phyloP scores from a whole-genome alignment of 176 grass and related monocot genomes.

The Oryza glumipatula region DNA sequence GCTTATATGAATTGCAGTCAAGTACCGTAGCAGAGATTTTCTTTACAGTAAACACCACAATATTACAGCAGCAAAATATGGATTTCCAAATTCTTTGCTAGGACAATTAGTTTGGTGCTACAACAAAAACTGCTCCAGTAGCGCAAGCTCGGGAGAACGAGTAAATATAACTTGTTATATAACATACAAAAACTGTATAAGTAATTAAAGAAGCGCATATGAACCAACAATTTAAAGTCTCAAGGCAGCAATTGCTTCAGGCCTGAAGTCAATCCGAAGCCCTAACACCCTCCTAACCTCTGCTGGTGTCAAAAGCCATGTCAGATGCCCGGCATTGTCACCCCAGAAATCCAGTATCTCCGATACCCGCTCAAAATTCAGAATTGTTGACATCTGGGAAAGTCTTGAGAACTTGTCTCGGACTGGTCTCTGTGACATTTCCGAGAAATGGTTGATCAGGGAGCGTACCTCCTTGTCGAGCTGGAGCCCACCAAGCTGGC shows the following conservation, averaged over 20 bases:
- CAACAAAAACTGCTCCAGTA: neutral
- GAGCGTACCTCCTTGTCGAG: conserved; percentile 86
- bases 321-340: conserved; percentile 92
- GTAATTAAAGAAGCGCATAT: conserved; percentile 23
- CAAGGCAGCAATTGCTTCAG: conserved; percentile 92
- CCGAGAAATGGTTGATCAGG: conserved; percentile 93
- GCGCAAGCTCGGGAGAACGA: too few relatives aligned
- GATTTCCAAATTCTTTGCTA: neutral
- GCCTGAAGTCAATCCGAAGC: conserved; percentile 83
- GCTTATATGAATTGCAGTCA: neutral
- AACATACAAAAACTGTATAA: conserved; percentile 37
- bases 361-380: conserved; percentile 89
- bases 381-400: conserved; percentile 90
- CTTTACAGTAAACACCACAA: neutral
- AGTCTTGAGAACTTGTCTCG: conserved; percentile 90
- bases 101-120: neutral
- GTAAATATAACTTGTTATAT: too few relatives aligned
- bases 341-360: conserved; percentile 99
- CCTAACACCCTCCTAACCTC: conserved; percentile 90
- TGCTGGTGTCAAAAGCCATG: conserved; percentile 89
- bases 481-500: conserved; percentile 89
- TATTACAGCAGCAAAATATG: neutral
- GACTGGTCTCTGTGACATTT: conserved; percentile 88
- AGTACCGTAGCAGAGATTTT: neutral
- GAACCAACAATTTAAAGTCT: conserved; percentile 59